Base-by-base conservation (phyloP, 257 asterid species). In the Solanum corneliomulleri region DNA sequence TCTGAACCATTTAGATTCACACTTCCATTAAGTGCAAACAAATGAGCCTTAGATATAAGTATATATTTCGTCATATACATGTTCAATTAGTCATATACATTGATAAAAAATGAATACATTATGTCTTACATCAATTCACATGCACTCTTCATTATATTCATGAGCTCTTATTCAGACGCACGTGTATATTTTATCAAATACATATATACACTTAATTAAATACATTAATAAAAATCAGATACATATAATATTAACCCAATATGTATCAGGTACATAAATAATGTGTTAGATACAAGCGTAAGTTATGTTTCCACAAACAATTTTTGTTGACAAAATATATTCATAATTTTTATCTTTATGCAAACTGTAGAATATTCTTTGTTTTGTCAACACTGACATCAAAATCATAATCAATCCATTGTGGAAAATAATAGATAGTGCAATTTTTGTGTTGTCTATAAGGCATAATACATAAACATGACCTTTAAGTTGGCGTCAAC, bases 401-500 rank as follows among this genome's bases (percentile, higher is more conserved):
- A 52, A 52, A 52, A 16, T 52, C 11, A 7, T 20, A 56, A 56
- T 56, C 25, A 7, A 20, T 20, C 1, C 4, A 7, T 0, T 20
- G 2, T 56, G 21, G 2, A 56, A 56, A 56, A 56, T 56, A 56
- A 7, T 56, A n/a, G 20, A 20, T 56, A 7, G 64, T 56, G 64
- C 25, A 56, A 56, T 56, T 56, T 56, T 56, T 2, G 23, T 56
- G 25, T 20, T 20, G 4, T 56, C 20, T 20, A 49, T 49, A 15
- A 35, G 47, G 0, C 47, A 42, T 42, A 42, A 42, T 42, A 11
- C 14, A 44, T 44, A 44, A 44, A 44, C 23, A 49, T 49, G 9
- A 2, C 0, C 0, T 0, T 49, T 49, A 49, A 15, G 3, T 49
- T 49, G 23, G 0, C 60, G 18, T 49, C 9, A 49, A 16, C 9